Percentiles rank a stretch among this genome's conserved stretches.
Evolutionary conservation across 768 basidiomycete genomes (phyloP).

Genomic region (Hericium alpestre): DNA sequence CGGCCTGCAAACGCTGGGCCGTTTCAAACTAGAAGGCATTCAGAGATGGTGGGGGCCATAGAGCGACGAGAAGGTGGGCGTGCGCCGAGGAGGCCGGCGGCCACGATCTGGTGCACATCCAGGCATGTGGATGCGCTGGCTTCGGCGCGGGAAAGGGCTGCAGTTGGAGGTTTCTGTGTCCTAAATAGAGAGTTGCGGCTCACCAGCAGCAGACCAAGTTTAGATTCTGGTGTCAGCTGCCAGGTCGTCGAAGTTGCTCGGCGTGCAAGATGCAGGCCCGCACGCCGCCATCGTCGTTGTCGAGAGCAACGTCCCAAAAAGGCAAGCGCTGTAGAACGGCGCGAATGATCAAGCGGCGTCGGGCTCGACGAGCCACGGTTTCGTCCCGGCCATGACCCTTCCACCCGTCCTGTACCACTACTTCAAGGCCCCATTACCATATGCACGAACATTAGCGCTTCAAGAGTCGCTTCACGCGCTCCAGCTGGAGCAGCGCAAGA

Average conservation of each 20-base stretch:
- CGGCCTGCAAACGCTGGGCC: background rate
- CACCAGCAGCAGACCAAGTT: no score
- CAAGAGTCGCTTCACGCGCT: conserved; percentile 63
- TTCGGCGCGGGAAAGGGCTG: background rate
- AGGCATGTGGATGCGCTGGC: background rate
- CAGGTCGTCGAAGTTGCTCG: background rate
- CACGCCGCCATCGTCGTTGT: no score
- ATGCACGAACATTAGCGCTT: conserved; percentile 51
- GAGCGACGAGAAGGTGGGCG: background rate
- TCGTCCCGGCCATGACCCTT: conserved; percentile 22
- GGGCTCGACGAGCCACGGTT: no score
- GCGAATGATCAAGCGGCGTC: no score
- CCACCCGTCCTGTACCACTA: conserved; percentile 69
- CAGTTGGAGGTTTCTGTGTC: no score
- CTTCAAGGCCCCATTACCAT: conserved; percentile 70
- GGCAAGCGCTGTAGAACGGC: no score
- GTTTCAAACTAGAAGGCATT: background rate
- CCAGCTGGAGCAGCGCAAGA: conserved; percentile 48
- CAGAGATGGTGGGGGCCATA: background rate
- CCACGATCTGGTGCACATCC: background rate
- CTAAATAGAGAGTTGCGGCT: no score
- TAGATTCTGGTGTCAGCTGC: background rate
- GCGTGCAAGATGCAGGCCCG: no score
- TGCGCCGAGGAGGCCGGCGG: background rate
- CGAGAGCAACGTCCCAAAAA: no score